These are phyloP conservation scores for Haplosporangium gracile DNA, from an alignment of 192 early-diverging fungal species.

Conservation along the genomic window DNA sequence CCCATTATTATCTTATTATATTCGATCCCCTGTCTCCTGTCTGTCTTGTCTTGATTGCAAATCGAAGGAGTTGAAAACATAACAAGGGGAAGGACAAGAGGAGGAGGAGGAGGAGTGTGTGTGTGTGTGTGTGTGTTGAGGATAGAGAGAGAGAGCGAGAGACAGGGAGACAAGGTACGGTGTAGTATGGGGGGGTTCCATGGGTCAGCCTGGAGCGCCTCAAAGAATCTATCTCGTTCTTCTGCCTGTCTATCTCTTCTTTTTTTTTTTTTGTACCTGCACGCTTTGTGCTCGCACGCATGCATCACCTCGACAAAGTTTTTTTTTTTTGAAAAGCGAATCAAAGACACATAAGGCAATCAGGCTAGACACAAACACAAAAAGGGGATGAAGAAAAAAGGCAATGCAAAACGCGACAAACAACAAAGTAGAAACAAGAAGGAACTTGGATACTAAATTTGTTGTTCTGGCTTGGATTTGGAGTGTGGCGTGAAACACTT, in stretches of 20 bases:
- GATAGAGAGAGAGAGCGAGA: no score
- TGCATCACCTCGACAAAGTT: neutral
- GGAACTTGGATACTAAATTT: no score
- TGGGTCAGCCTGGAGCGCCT: constrained; percentile 1
- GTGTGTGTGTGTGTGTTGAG: no score
- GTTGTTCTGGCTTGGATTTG: no score
- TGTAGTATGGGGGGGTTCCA: neutral
- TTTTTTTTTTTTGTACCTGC: neutral
- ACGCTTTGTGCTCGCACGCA: neutral
- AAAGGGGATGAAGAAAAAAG: neutral
- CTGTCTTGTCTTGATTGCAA: neutral
- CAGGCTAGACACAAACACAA: constrained; percentile 2
- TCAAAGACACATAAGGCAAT: neutral
- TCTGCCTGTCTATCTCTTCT: neutral
- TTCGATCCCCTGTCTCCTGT: neutral
- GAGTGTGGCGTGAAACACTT: no score
- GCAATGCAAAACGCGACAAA: neutral
- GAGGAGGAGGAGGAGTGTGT: neutral
- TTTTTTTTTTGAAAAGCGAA: neutral
- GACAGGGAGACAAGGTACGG: no score
- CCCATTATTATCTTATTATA: neutral
- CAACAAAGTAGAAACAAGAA: no score
- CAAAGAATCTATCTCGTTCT: neutral
- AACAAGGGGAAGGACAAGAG: neutral
- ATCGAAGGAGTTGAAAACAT: neutral